phyloP scores from a whole-genome alignment of 2,329 filamentous ascomycete genomes.

The Lachnum nothofagi region DNA sequence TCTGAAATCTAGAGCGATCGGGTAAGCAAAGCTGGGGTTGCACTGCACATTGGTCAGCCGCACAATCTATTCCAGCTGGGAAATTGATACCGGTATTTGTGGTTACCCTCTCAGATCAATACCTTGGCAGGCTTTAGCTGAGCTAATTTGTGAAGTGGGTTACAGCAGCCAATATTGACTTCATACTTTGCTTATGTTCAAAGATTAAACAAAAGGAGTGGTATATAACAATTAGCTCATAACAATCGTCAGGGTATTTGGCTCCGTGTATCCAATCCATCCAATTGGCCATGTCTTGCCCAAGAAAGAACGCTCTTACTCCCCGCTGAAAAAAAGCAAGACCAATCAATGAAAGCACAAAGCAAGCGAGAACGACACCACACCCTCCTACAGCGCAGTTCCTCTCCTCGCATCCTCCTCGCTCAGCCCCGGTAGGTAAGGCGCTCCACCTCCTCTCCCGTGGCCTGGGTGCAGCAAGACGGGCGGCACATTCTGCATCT shows the following conservation, averaged over 20 bases:
- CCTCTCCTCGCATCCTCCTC: conserved; percentile 24
- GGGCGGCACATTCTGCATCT: conserved; percentile 27
- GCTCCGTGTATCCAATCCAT: background rate
- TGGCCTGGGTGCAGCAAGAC: conserved; percentile 26
- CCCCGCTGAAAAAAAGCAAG: conserved; percentile 5
- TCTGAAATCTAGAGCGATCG: background rate
- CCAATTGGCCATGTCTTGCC: background rate
- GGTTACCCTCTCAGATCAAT: too few relatives aligned
- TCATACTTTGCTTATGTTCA: background rate
- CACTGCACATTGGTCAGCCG: background rate
- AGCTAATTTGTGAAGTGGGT: too few relatives aligned
- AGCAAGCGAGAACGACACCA: background rate
- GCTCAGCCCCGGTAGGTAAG: conserved; percentile 3
- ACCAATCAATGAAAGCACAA: background rate
- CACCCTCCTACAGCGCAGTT: conserved; percentile 12
- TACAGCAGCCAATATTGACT: too few relatives aligned
- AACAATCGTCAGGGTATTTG: background rate
- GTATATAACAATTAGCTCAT: background rate
- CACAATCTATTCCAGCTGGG: background rate
- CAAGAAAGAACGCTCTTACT: background rate
- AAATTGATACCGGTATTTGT: too few relatives aligned
- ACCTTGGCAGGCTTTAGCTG: too few relatives aligned
- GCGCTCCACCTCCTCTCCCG: conserved; percentile 14
- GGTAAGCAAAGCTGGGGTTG: background rate
- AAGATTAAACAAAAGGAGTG: background rate